Base-by-base conservation (phyloP, 352 stramenopile species). In the Globisporangium radiosum region DNA sequence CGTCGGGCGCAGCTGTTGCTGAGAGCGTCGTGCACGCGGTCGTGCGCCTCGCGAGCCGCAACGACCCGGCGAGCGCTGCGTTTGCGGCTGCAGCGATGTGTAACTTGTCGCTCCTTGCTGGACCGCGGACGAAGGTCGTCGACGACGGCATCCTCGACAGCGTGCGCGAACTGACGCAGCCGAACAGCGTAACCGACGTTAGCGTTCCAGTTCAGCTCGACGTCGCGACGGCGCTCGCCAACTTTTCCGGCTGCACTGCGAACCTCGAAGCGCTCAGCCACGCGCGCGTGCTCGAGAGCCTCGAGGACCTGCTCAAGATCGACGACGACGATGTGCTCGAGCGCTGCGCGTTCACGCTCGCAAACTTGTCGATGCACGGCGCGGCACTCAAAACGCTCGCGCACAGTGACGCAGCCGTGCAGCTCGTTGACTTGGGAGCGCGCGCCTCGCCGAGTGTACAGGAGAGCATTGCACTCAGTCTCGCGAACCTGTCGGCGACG, bases 111-210 rank as follows among this genome's bases (percentile, higher is more conserved):
- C 50, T 94, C 17, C 62, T 94, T 19, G 81, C 71, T 19, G 80
- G 71, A 1, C 76, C 84, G 14, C 76, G 84, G 17, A 71, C 73
- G 13, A 94, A 94, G 40, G 78, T 91, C 7, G 68, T 89, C 0
- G 81, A 94, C 48, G 84, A 94, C 59, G 81, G 82, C 7, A 83
- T 94, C 36, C 71, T 94, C 7, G 79, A 91, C 60, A 91, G 81
- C 11, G 72, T 92, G 25, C 88, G 72, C 38, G 75, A 89, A 45
- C 60, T 92, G 6, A 75, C 68, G 0, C 81, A 88, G 43, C 7
- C 1, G 7, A 44, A 13, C 11, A 76, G 59, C 25, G 52, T 62
- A 38, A 54, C 49, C 15, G 72, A 85, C 60, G n/a, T 17, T 2
- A 62, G 72, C 17, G 1, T 13, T 13, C 7, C 40, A 8, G 66